These are phyloP conservation scores for Candida quercuum DNA, from an alignment of 805 yeast species.

Conservation along the genomic window DNA sequence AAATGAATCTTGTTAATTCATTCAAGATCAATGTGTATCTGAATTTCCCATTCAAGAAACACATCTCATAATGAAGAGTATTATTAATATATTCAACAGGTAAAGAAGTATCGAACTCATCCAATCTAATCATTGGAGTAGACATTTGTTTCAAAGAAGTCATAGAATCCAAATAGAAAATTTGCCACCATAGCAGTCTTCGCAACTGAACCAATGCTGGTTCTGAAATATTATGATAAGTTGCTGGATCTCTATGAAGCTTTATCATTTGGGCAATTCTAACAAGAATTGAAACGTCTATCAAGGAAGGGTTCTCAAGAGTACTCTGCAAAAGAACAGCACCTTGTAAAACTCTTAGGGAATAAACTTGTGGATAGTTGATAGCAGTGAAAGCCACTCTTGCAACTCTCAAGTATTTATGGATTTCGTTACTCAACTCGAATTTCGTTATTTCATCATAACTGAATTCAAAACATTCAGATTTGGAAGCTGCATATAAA, in stretches of 20 bases:
- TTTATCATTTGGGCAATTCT: constrained; percentile 52
- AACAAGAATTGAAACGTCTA: constrained; percentile 50
- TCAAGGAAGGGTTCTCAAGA: constrained; percentile 50
- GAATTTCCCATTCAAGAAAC: constrained; percentile 50
- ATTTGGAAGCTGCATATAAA: constrained; percentile 51
- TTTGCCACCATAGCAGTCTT: constrained; percentile 64
- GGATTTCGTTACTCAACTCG: constrained; percentile 38
- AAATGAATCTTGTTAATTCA: constrained; percentile 45
- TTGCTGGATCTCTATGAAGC: constrained; percentile 56
- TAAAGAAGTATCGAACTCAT: constrained; percentile 51
- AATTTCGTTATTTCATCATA: constrained; percentile 29
- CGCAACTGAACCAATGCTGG: constrained; percentile 44
- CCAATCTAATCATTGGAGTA: constrained; percentile 46
- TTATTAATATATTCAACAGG: constrained; percentile 41
- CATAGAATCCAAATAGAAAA: constrained; percentile 52
- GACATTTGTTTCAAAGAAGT: constrained; percentile 51
- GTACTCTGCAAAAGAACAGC: constrained; percentile 47
- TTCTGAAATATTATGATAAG: constrained; percentile 43
- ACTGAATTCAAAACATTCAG: constrained; percentile 54
- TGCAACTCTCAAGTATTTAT: constrained; percentile 43
- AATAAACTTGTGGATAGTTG: constrained; percentile 43
- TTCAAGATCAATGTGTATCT: constrained; percentile 46
- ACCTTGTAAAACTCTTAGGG: constrained; percentile 37
- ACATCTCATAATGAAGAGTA: constrained; percentile 37
- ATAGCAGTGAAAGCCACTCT: constrained; percentile 44